Conservation (phyloP, 1,139 yeast genomes). For the Debaryomyces fabryi region DNA sequence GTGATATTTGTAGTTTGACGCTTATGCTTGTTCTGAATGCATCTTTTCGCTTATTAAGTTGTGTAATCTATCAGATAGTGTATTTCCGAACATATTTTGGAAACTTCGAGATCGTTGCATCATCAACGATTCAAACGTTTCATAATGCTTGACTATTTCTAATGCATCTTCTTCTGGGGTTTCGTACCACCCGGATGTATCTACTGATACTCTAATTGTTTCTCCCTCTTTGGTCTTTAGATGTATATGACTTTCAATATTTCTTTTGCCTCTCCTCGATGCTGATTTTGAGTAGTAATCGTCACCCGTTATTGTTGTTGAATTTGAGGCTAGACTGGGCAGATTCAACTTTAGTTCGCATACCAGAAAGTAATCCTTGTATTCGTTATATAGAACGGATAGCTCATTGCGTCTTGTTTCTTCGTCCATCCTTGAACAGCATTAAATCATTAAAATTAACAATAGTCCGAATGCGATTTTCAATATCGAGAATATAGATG, state of each 20-base stretch:
- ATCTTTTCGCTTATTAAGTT: conserved; percentile 12
- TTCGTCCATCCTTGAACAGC: neutral
- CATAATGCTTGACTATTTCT: conserved; percentile 25
- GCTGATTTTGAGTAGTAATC: conserved; percentile 8
- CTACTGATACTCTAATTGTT: conserved; percentile 31
- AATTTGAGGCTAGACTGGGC: neutral
- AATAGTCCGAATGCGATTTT: neutral
- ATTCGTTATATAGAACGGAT: conserved; percentile 28
- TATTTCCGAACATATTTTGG: conserved; percentile 30
- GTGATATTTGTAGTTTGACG: conserved; percentile 1
- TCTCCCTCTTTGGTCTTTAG: conserved; percentile 26
- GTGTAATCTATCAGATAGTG: conserved; percentile 27
- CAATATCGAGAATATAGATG: neutral
- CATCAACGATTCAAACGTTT: conserved; percentile 51
- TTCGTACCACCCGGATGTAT: conserved; percentile 38
- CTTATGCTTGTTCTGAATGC: neutral
- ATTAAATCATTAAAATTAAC: neutral
- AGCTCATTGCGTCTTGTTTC: conserved; percentile 24
- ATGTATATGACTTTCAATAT: conserved; percentile 16
- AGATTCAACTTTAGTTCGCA: conserved; percentile 19
- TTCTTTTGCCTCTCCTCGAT: conserved; percentile 12
- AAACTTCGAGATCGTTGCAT: conserved; percentile 41
- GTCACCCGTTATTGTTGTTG: neutral
- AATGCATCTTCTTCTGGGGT: conserved; percentile 10
- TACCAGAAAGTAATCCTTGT: conserved; percentile 27